These are phyloP conservation scores for Phtheirospermum japonicum DNA, from an alignment of 257 asterid genomes.

Conservation along the genomic window DNA sequence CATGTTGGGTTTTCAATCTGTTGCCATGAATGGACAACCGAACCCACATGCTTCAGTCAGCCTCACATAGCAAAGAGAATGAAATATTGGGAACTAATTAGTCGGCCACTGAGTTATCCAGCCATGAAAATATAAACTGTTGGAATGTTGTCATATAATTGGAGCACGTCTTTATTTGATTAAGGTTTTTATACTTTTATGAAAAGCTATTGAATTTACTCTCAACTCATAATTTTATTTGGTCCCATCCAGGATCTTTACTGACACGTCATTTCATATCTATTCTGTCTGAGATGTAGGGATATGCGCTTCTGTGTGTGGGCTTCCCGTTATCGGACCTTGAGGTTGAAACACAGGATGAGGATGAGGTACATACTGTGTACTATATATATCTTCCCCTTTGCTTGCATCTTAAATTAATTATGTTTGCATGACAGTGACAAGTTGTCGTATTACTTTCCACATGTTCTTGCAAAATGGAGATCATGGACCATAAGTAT, in stretches of 20 bases:
- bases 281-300: slow-evolving; percentile 48
- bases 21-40: not conserved
- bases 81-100: not conserved
- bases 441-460: slow-evolving; percentile 5
- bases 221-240: too few species aligned
- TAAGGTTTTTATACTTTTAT: not conserved
- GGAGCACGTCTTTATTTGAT: not conserved
- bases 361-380: slow-evolving; percentile 73
- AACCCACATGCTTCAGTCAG: too few species aligned
- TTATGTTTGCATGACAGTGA: slow-evolving; percentile 4
- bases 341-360: slow-evolving; percentile 97
- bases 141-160: not conserved
- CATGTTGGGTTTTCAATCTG: not conserved
- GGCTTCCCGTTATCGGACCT: slow-evolving; percentile 94
- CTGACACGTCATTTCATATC: too few species aligned
- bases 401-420: not conserved
- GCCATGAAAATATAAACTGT: not conserved
- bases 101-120: not conserved
- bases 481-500: not conserved
- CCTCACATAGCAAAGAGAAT: too few species aligned
- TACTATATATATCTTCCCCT: not conserved
- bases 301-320: slow-evolving; percentile 98
- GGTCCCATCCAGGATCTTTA: too few species aligned
- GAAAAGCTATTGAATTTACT: too few species aligned
- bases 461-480: not conserved